Base-by-base conservation (phyloP, 1,139 yeast species). In the Yamadazyma siamensis region DNA sequence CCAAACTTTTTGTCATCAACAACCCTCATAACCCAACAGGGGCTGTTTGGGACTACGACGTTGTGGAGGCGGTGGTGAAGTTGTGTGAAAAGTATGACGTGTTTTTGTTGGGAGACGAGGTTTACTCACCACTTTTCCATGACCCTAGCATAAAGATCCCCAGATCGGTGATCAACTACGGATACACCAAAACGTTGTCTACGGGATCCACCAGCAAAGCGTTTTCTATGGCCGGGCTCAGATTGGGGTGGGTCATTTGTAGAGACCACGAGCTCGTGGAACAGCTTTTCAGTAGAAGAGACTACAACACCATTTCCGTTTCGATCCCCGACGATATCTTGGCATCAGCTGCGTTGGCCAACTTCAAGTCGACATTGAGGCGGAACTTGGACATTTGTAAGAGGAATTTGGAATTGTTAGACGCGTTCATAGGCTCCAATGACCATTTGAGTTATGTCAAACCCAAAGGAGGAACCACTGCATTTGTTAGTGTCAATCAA, bases 1-100 rank as follows among this genome's bases (percentile, higher is more conserved):
- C 79, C 2, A 68, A 66, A 43, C 43, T 73, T 22, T 54, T 76
- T 27, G 63, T 73, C 25, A 51, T 75, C 33, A 75, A 74, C 41
- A 69, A 69, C 40, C 80, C 81, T 6, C 71, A 74, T 43, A 75
- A 75, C 41, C 81, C 81, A 1, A 60, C 77, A 0, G 80, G 81
- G 0, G 53, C 58, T 5, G 68, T 72, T 7, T 64, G 75, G 54
- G 54, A 57, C 3, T 56, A 61, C 31, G 49, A 46, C 1, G 35
- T 51, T 7, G 45, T 75, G 40, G 24, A 39, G 12, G 43, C 56
- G 23, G 60, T 75, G 21, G 68, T 69, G 9, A 55, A 52, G 2
- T 41, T 74, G 20, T 74, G 77, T 32, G 41, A 49, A 19, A 31
- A 44, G 6, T 38, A 54, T 12, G 62, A 51, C 23, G 55, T 64